These are phyloP conservation scores for Ochetophila trinervis DNA, from an alignment of 306 rosid species.

Conservation along the genomic window DNA sequence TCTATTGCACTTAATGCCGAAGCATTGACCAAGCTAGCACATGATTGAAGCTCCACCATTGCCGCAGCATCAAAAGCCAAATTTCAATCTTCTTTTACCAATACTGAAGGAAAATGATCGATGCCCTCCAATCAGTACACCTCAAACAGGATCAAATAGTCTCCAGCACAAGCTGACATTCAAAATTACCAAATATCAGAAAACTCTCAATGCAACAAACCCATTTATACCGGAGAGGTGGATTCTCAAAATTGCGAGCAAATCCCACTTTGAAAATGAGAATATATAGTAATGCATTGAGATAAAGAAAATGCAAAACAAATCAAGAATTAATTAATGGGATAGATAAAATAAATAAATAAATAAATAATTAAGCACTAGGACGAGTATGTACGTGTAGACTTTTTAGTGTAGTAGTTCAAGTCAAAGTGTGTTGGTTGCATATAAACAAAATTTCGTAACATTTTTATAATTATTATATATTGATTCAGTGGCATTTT, in stretches of 20 bases:
- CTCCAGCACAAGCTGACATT: not conserved
- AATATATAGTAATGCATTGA: too few relatives aligned
- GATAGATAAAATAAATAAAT: not conserved
- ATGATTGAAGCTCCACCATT: conserved; percentile 67
- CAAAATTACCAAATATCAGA: too few relatives aligned
- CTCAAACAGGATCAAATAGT: not conserved
- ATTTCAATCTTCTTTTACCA: conserved; percentile 4
- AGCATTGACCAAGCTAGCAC: conserved; percentile 54
- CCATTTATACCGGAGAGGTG: too few relatives aligned
- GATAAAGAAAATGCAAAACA: too few relatives aligned
- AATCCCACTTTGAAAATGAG: too few relatives aligned
- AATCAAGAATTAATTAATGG: not conserved
- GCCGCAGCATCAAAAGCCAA: not conserved
- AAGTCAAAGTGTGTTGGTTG: not conserved
- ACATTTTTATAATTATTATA: too few relatives aligned
- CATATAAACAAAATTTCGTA: too few relatives aligned
- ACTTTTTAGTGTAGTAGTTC: too few relatives aligned
- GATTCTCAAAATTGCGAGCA: too few relatives aligned
- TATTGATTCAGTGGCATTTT: too few relatives aligned
- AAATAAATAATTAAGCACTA: not conserved
- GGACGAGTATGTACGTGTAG: too few relatives aligned
- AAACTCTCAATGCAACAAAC: too few relatives aligned
- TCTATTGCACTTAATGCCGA: conserved; percentile 50
- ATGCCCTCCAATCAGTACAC: not conserved
- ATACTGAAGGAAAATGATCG: not conserved